Evolutionary conservation across 2,329 filamentous ascomycete genomes (phyloP), one percentile per base, ranked within the genome.

Genomic region (Alternaria angustiovoidea): DNA sequence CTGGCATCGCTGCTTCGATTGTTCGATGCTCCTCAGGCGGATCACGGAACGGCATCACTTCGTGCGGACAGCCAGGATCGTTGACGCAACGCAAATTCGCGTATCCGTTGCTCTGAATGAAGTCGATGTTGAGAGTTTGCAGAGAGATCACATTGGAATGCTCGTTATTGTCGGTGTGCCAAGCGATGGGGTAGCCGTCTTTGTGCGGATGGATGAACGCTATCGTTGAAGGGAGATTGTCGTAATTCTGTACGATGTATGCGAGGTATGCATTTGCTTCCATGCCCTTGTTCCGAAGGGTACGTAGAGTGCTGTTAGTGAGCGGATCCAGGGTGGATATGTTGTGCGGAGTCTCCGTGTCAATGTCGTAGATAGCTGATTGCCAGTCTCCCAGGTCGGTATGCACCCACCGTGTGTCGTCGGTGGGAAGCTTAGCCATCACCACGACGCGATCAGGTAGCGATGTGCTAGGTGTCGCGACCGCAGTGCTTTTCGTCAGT

Each of bases 51-150:
- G 75, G 78, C 46, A 76, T 69, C n/a, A 81, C 66, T 47, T 76
- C 79, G 6, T 71, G 74, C 12, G 79, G 80, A 58, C 80, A 82
- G 18, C 79, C 79, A 1, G 79, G 79, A 22, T 68, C 62, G 39
- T 70, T 65, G 14, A 72, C 67, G 65, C 80, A 82, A 18, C 80
- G 74, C 53, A 82, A 62, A 62, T 81, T 81, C 4, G 77, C 76
- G 55, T 80, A 82, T 6, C 80, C 80, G 12, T 76, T 73, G 7
- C 70, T 67, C 36, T 76, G 71, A 32, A 81, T 72, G n/a, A 76
- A 77, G 41, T 79, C 73, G 47, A 77, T 66, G 18, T 77, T 77
- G 12, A 81, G 74, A 7, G 11, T 42, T 11, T 60, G 47, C 9
- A 62, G 28, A 24, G 42, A 56, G 11, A 56, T 24, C 4, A 62